Percentiles rank a stretch among this genome's conserved stretches.
Conservation (phyloP, 2,329 filamentous ascomycete species). For the Monilinia vaccinii-corymbosi region DNA sequence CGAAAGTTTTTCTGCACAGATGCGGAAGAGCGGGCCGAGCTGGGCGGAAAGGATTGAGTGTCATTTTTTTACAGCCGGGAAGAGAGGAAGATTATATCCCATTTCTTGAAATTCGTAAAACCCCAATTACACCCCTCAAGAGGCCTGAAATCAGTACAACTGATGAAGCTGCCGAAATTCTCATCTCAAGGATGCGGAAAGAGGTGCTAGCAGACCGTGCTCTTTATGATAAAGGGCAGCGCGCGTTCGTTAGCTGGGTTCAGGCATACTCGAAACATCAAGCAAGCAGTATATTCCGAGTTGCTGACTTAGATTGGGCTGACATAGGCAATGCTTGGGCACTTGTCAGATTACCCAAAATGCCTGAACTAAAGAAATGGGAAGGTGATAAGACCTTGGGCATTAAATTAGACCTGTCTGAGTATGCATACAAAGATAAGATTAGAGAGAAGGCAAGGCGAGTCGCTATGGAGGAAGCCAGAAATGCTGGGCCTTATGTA, state of each 20-base stretch:
- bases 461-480: slow-evolving; percentile 43
- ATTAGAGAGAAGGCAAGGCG: slow-evolving; percentile 56
- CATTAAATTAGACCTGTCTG: slow-evolving; percentile 56
- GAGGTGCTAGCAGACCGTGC: slow-evolving; percentile 43
- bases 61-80: slow-evolving; percentile 78
- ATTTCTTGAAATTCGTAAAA: slow-evolving; percentile 81
- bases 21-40: slow-evolving; percentile 86
- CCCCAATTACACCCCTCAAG: slow-evolving; percentile 60
- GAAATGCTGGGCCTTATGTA: slow-evolving; percentile 32
- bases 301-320: slow-evolving; percentile 74
- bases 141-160: slow-evolving; percentile 48
- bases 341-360: slow-evolving; percentile 75
- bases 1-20: slow-evolving; percentile 91
- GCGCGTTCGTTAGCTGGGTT: slow-evolving; percentile 89
- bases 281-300: slow-evolving; percentile 81
- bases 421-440: slow-evolving; percentile 64
- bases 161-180: slow-evolving; percentile 48
- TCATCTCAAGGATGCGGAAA: slow-evolving; percentile 52
- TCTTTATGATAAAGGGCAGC: slow-evolving; percentile 75
- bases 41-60: slow-evolving; percentile 72
- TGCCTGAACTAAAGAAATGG: slow-evolving; percentile 80
- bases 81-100: slow-evolving; percentile 83
- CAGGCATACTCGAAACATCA: slow-evolving; percentile 87
- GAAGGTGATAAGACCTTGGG: slow-evolving; percentile 57
- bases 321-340: slow-evolving; percentile 79